Evolutionary conservation across 2,329 filamentous ascomycete genomes (phyloP).

Genomic region (Aspergillus ibericus): DNA sequence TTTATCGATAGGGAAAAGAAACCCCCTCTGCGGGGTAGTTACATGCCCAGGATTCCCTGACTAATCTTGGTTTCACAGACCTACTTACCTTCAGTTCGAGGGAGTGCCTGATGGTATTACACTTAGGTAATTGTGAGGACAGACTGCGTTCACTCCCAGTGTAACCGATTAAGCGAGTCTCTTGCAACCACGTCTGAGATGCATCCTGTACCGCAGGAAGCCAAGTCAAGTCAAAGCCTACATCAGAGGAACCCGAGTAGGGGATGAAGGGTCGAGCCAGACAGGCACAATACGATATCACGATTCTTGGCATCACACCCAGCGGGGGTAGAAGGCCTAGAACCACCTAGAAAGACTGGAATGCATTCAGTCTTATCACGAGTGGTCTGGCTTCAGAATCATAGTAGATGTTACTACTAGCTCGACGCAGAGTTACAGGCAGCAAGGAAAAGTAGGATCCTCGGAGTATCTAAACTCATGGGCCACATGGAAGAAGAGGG

Average conservation of each 20-base stretch:
- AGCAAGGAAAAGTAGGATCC: neutral
- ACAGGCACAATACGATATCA: neutral
- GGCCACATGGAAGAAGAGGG: neutral
- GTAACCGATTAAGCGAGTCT: too few relatives aligned
- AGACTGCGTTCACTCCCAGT: too few relatives aligned
- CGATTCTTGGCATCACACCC: neutral
- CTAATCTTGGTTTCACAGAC: too few relatives aligned
- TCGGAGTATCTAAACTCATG: neutral
- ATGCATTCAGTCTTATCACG: neutral
- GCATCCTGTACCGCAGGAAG: neutral
- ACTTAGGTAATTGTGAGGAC: too few relatives aligned
- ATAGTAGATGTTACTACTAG: neutral
- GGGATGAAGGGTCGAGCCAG: neutral
- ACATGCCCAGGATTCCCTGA: too few relatives aligned
- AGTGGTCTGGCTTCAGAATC: neutral
- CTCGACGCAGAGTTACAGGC: neutral
- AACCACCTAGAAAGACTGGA: neutral
- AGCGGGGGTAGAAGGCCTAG: neutral
- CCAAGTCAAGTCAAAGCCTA: too few relatives aligned
- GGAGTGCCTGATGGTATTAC: too few relatives aligned
- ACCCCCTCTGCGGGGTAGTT: too few relatives aligned
- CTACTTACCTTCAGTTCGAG: too few relatives aligned
- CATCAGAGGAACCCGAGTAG: neutral
- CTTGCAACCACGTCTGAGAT: too few relatives aligned
- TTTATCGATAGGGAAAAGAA: too few relatives aligned